Conservation (phyloP, 192 early-diverging fungal genomes). For the Coemansia sp. region DNA sequence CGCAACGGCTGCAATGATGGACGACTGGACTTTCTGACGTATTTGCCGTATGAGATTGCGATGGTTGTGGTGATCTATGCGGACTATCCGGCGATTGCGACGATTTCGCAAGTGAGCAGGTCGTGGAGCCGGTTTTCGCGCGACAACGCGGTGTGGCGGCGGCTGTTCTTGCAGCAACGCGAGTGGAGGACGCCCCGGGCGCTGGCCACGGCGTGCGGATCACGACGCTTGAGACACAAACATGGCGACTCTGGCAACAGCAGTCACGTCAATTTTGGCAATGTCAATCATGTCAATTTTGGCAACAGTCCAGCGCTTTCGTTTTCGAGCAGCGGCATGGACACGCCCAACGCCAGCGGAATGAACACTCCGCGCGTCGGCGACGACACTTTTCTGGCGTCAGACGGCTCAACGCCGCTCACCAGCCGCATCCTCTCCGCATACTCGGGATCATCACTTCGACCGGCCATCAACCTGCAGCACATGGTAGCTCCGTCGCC, state of each 20-base stretch:
- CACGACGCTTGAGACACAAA: background rate
- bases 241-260: slow-evolving; percentile 2
- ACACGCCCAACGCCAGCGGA: slow-evolving; percentile 19
- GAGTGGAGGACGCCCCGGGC: slow-evolving; percentile 55
- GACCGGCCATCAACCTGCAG: slow-evolving; percentile 43
- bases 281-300: slow-evolving; percentile 4
- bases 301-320: no score
- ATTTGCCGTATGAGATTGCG: slow-evolving; percentile 74
- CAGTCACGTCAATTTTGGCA: background rate
- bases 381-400: slow-evolving; percentile 12
- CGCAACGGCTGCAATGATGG: slow-evolving; percentile 8
- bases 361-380: slow-evolving; percentile 30
- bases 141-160: slow-evolving; percentile 77
- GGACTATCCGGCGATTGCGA: slow-evolving; percentile 62
- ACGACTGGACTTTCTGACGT: slow-evolving; percentile 59
- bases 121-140: slow-evolving; percentile 65
- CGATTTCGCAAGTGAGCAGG: slow-evolving; percentile 61
- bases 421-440: slow-evolving; percentile 27
- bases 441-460: slow-evolving; percentile 40
- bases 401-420: background rate
- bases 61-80: slow-evolving; percentile 64
- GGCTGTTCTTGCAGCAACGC: slow-evolving; percentile 58
- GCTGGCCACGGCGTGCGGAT: slow-evolving; percentile 18
- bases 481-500: slow-evolving; percentile 53
- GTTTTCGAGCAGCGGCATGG: no score